Conservation (phyloP, 2,329 filamentous ascomycete species). For the Neopestalotiopsis rosae region DNA sequence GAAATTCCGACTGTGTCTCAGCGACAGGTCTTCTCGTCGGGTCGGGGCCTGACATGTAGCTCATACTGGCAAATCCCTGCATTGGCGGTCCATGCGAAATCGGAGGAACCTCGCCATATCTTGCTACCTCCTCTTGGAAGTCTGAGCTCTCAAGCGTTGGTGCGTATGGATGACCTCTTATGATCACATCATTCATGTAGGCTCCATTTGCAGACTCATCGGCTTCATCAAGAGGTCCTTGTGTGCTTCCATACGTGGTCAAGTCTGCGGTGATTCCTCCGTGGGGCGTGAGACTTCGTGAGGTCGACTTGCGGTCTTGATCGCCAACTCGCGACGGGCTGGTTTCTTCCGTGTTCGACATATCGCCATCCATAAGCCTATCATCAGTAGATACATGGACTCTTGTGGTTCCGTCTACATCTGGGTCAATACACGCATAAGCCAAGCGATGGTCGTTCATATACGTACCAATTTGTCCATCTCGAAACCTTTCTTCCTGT, state of each 20-base stretch:
- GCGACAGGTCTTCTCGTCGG: slow-evolving; percentile 5
- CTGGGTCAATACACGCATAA: neutral
- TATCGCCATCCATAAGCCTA: slow-evolving; percentile 52
- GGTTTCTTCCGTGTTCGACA: slow-evolving; percentile 54
- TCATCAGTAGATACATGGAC: slow-evolving; percentile 60
- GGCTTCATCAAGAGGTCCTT: slow-evolving; percentile 35
- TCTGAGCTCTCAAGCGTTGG: slow-evolving; percentile 48
- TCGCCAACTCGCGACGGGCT: slow-evolving; percentile 48
- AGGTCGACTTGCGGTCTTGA: slow-evolving; percentile 39
- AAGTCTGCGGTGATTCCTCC: slow-evolving; percentile 41
- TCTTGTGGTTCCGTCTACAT: slow-evolving; percentile 39
- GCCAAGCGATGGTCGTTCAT: neutral
- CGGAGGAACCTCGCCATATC: slow-evolving; percentile 5
- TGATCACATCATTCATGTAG: slow-evolving; percentile 44
- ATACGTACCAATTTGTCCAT: slow-evolving; percentile 61
- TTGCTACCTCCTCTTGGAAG: slow-evolving; percentile 43
- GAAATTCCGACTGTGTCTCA: slow-evolving; percentile 12
- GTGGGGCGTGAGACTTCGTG: slow-evolving; percentile 41
- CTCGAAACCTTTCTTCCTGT: slow-evolving; percentile 59
- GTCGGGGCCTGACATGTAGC: slow-evolving; percentile 14
- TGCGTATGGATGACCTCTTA: slow-evolving; percentile 47
- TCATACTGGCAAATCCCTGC: slow-evolving; percentile 15
- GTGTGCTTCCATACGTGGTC: slow-evolving; percentile 41
- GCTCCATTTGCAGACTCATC: slow-evolving; percentile 24
- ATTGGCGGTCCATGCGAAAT: slow-evolving; percentile 13